phyloP scores from a whole-genome alignment of 176 grass and related monocot species.

The Lolium multiflorum region DNA sequence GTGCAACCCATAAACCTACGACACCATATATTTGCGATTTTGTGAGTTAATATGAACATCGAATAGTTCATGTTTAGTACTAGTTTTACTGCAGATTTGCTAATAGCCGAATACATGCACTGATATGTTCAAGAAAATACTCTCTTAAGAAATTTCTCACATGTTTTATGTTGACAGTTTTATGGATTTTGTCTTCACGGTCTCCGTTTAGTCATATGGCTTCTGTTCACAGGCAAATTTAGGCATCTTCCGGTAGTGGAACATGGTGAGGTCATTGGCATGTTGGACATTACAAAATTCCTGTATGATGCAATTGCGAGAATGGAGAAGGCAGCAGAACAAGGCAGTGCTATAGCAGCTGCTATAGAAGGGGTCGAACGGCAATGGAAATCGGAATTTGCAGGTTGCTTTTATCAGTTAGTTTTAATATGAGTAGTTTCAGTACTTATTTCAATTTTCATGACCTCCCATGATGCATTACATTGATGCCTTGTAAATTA shows the following conservation, averaged over 20 bases:
- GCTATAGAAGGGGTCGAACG: slow-evolving; percentile 74
- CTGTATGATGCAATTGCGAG: slow-evolving; percentile 82
- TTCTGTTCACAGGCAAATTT: slow-evolving; percentile 79
- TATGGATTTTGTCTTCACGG: not conserved
- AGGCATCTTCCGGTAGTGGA: slow-evolving; percentile 91
- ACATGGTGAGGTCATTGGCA: slow-evolving; percentile 74
- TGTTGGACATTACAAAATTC: slow-evolving; percentile 90
- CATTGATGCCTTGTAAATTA: not conserved
- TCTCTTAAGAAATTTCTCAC: too few relatives aligned
- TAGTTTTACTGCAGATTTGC: too few relatives aligned
- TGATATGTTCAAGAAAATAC: too few relatives aligned
- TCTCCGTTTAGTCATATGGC: not conserved
- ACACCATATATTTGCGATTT: too few relatives aligned
- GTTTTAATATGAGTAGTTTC: not conserved
- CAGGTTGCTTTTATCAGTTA: slow-evolving; percentile 47
- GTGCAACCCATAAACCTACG: too few relatives aligned
- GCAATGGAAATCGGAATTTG: slow-evolving; percentile 61
- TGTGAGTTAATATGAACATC: too few relatives aligned
- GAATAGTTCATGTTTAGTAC: too few relatives aligned
- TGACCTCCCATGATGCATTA: not conserved
- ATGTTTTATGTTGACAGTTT: not conserved
- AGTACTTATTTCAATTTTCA: not conserved
- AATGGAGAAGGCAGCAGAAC: slow-evolving; percentile 90
- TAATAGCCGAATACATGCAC: too few relatives aligned
- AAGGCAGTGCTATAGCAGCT: slow-evolving; percentile 73